Evolutionary conservation across 179 eudicot species (phyloP), one percentile per base, ranked within the genome.

Genomic region (Pouteria campechiana): DNA sequence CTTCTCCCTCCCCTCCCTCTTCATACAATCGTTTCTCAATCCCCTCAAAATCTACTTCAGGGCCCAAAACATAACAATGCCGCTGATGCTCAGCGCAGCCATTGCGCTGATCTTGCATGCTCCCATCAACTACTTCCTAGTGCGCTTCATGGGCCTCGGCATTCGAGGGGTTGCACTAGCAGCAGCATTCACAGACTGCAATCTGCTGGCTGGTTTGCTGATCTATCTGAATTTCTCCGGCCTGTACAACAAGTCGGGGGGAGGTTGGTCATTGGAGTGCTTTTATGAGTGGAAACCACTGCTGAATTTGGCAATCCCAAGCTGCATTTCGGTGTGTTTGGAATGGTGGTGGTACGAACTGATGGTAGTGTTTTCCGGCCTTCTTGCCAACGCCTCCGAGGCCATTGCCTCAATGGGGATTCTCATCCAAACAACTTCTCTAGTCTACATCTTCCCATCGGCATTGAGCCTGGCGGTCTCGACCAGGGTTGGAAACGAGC

Each of bases 311-410:
- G 83, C 81, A 3, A 33, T 81, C 11, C 92, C 87, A 1, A 84
- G 79, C 15, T 78, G 86, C 12, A 27, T 68, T 1, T 78, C 81
- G 0, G 87, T 84, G 0, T 81, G 95, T 41, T 53, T 81, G 0
- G 92, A 84, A 25, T 84, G 95, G 95, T 83, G 90, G 90, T 80
- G 85, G 78, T 83, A 83, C 12, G 90, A 83, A 44, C 46, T 83
- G 37, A 76, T 82, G 88, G 68, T 72, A 1, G 40, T 83, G 4
- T 47, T 83, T 46, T 64, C 74, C 0, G 84, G 89, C 1, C 19
- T 65, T 3, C 61, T 78, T 0, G 39, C 63, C 1, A 65, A 73
- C 6, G 70, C 72, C 0, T 39, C 62, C 0, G 90, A 65, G 25
- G 64, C 68, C 1, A 69, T 77, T 11, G 86, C 81, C 6, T 28